Evolutionary conservation across 768 basidiomycete genomes (phyloP), one percentile per base, ranked within the genome.

Genomic region (Sistotremastrum niveocremeum): DNA sequence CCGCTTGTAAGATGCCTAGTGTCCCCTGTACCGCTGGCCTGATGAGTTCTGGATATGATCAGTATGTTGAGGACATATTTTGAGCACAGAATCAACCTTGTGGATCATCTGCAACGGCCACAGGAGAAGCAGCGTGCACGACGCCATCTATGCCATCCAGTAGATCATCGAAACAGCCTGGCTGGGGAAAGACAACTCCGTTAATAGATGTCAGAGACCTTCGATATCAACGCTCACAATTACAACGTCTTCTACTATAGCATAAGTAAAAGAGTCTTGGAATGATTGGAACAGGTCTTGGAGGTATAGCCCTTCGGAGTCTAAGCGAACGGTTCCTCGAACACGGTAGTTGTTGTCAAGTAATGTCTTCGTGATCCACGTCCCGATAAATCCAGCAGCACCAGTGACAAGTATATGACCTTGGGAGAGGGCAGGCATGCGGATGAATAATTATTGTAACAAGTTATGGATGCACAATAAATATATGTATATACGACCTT

Each of bases 131-230:
- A 20, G 58, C 56, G 50, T 70, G 68, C 35, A 53, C 51, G 44
- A 75, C 60, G 1, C 60, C 71, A 34, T 69, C 64, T 7, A 72
- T 67, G 5, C 61, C 71, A 53, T 68, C 63, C 48, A 71, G 65
- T 5, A 65, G 68, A n/a, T 68, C 65, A 47, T 73, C 69, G 52
- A 72, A 74, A 20, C 20, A 20, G 20, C 20, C 20, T 20, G 20
- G 20, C 20, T 20, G 20, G 20, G 20, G 20, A 20, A 20, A 20
- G 20, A 20, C 20, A 20, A 20, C 20, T 20, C 20, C 20, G 20
- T 20, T 20, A 20, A 20, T 20, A 20, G 20, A 1, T 20, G 20
- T 20, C 20, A 20, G 20, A 20, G 20, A 20, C 20, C 20, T 20
- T 20, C 20, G 20, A 20, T 20, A 20, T 20, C 20, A 20, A 20